Evolutionary conservation across 768 basidiomycete genomes (phyloP), one percentile per base, ranked within the genome.

Genomic region (Pilatotrama ljubarskyi): DNA sequence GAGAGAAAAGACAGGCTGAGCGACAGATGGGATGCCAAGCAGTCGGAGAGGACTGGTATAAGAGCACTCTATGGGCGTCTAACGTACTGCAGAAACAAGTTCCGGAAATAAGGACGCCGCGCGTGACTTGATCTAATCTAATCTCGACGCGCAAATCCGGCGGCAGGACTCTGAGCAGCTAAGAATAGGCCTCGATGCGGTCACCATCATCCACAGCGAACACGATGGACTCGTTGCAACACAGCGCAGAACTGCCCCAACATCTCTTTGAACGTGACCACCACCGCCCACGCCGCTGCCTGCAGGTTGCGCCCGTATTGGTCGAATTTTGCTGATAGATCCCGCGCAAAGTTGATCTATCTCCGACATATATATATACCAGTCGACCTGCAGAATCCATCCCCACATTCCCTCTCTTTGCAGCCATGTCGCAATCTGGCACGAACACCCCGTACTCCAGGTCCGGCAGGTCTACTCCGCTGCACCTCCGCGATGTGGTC

Each of bases 401-500:
- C 40, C 61, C 42, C 42, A 17, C 44, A 29, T 15, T 36, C 41
- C 26, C 32, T 11, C n/a, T 41, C 38, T 24, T 49, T 24, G 15
- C 53, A 56, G 55, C 47, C 55, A 72, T 72, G 70, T 69, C 48
- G 14, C 48, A 35, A n/a, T 49, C 71, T 35, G 35, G 29, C 64
- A 41, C 58, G 38, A 38, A 51, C 61, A 51, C 55, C 57, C 61
- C 66, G 38, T 51, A 42, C 38, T 56, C 58, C 42, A 43, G 42
- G 42, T 57, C 68, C 36, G 65, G 65, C 50, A 41, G 68, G 32
- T 57, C 63, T 40, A 64, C 68, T n/a, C 67, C 67, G 40, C 61
- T 64, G 25, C 54, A 63, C 58, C 40, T 64, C 48, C 56, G 63
- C 54, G 65, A 66, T 22, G 35, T 64, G 26, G 63, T 63, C 35